Evolutionary conservation across 148 eudicot species (phyloP).

Genomic region (Hydrangea macrophylla): DNA sequence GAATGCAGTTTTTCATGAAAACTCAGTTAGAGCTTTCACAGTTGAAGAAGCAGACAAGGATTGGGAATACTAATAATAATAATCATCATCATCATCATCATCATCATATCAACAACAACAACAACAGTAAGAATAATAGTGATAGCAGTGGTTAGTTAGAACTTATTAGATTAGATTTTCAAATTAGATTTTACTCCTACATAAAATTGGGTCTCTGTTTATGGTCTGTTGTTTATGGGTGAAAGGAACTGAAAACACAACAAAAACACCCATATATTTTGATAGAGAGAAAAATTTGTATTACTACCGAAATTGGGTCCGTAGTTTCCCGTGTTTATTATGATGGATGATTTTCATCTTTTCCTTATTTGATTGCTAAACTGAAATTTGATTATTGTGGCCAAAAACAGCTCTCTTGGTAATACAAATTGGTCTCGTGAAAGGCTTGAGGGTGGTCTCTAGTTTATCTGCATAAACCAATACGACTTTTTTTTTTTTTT

Average conservation of each 20-base stretch:
- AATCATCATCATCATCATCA: too few species aligned
- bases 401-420: background rate
- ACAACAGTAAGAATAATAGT: constrained; percentile 22
- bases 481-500: too few species aligned
- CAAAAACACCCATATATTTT: constrained; percentile 18
- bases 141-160: constrained; percentile 35
- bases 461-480: too few species aligned
- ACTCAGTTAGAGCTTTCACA: constrained; percentile 78
- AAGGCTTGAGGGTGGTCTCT: too few species aligned
- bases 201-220: too few species aligned
- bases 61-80: constrained; percentile 18
- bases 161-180: constrained; percentile 13
- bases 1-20: constrained; percentile 84
- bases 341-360: background rate
- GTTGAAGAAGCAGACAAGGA: constrained; percentile 35
- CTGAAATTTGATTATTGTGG: constrained; percentile 5
- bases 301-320: constrained; percentile 14
- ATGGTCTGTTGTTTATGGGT: constrained; percentile 14
- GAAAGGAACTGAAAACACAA: too few species aligned
- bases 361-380: background rate
- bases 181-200: too few species aligned
- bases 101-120: background rate
- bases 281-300: constrained; percentile 14
- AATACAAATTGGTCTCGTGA: too few species aligned
- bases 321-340: too few species aligned